Evolutionary conservation across 2,329 filamentous ascomycete species (phyloP), one percentile per base, ranked within the genome.

Genomic region (Pseudogymnoascus sp.): DNA sequence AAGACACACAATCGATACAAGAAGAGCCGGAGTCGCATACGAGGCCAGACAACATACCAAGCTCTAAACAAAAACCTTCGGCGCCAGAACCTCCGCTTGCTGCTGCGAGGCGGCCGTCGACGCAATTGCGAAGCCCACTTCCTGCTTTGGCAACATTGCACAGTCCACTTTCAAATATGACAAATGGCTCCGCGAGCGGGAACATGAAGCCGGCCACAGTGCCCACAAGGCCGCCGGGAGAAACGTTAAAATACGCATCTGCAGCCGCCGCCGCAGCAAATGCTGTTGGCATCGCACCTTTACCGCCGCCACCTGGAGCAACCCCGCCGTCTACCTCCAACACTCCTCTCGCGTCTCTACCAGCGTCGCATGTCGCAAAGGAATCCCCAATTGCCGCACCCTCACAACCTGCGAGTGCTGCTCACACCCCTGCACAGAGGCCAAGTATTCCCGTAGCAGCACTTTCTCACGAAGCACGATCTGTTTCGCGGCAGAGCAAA

Each of bases 211-310:
- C 94, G 10, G 94, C 94, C 15, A 87, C 91, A 15, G 77, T 92
- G 68, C 94, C 94, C 1, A 86, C 89, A 63, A 85, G 93, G 73
- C 86, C 90, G 5, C 89, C 91, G 3, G 92, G 92, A 57, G 93
- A 97, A 73, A 90, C 89, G 1, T 80, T 99, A 67, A 97, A 97
- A 76, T 99, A 99, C 73, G 94, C 94, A 47, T 97, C 94, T 37
- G 94, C 94, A 0, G 94, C 94, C 0, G 94, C 94, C 0, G 94
- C 94, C 0, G 94, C 93, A 0, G 93, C 94, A 0, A 92, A 90
- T 77, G 93, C 88, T 72, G 88, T 97, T 31, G 94, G 94, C 26
- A 97, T 99, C 71, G 87, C 93, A 63, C 94, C 94, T 40, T 80
- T 97, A 70, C 94, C 94, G 61, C 93, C 94, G 64, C 94, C 94